Base-by-base conservation (phyloP, 352 stramenopile genomes). In the Phytopythium vexans region DNA sequence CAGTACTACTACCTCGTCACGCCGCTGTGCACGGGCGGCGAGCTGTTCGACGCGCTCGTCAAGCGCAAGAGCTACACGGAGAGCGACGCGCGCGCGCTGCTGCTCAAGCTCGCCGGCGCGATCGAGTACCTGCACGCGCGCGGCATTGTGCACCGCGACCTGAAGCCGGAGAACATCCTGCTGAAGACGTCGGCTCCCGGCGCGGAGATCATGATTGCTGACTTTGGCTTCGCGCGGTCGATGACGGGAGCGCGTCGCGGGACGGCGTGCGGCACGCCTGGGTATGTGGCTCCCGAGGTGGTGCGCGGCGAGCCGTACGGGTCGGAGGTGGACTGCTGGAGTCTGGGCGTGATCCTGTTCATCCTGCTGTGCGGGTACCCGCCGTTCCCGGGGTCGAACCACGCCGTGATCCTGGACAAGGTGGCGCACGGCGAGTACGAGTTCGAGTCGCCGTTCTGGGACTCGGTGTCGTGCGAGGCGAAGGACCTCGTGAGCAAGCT, bases 1-100 rank as follows among this genome's bases (percentile, higher is more conserved):
- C 62, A 77, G 53, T 89, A 86, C 65, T 92, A 88, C 54, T 88
- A 91, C 50, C 76, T 92, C 53, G 84, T 94, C 14, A 94, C 82
- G 16, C 78, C 79, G 53, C 51, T 89, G 41, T 86, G 76, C 46
- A 88, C 73, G 1, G 89, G 89, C 40, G 89, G 96, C 7, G 95
- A 99, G 58, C 73, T 99, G 1, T 99, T 99, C 74, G 94, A 99
- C 53, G 77, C 93, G 36, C 82, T 99, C 7, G 88, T 97, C 0
- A 86, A 97, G 54, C 88, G 94, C 31, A 95, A 96, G 48, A 91
- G 82, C 45, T 99, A 99, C 73, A 98, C 82, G 6, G 97, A 99
- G 64, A 89, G 95, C 44, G 92, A 99, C 66, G 96, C 96, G 6
- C 72, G 95, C 15, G 75, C 90, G 40, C 72, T 99, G 8, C 89